Evolutionary conservation across 768 basidiomycete genomes (phyloP).

Genomic region (Neoboletus brunneissimus): DNA sequence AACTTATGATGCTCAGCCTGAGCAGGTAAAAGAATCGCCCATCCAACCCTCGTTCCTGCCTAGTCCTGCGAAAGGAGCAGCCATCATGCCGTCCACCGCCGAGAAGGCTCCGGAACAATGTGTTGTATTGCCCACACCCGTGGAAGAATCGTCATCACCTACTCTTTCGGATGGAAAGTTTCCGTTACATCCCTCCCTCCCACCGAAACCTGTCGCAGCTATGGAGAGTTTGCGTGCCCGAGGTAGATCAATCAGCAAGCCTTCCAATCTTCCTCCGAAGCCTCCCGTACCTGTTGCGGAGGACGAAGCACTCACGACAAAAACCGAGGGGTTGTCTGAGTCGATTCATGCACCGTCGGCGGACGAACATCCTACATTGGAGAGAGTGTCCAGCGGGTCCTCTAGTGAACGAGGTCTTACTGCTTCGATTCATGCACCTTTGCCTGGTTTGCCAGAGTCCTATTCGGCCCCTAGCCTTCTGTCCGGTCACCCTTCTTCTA

Average conservation of each 20-base stretch:
- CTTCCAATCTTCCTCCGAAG: conserved; percentile 15
- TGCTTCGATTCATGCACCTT: conserved; percentile 59
- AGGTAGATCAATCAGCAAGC: conserved; percentile 13
- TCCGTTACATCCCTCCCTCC: conserved; percentile 46
- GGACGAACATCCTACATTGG: conserved; percentile 17
- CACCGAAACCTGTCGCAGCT: conserved; percentile 41
- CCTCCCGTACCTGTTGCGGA: conserved; percentile 1
- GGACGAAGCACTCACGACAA: conserved; percentile 16
- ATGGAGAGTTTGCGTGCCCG: conserved; percentile 15
- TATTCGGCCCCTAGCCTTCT: conserved; percentile 35
- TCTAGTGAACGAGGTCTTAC: conserved; percentile 37
- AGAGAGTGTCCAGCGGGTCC: conserved; percentile 16
- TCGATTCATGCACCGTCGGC: conserved; percentile 27
- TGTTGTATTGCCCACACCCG: conserved; percentile 8
- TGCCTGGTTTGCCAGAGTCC: conserved; percentile 35
- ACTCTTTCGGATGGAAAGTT: conserved; percentile 16
- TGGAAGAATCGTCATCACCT: conserved; percentile 6
- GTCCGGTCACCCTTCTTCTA: conserved; percentile 32
- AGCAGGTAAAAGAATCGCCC: conserved; percentile 5
- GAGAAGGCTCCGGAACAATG: conserved; percentile 20
- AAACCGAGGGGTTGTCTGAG: conserved; percentile 21
- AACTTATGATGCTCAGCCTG: conserved; percentile 11
- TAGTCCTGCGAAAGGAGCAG: conserved; percentile 3
- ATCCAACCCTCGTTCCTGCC: conserved; percentile 6
- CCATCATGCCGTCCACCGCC: neutral